A percentile compares a stretch with the other conserved stretches of the same genome.
Evolutionary conservation across 1,284 basidiomycete genomes (phyloP).

Genomic region (Coniferiporia sulphurascens): DNA sequence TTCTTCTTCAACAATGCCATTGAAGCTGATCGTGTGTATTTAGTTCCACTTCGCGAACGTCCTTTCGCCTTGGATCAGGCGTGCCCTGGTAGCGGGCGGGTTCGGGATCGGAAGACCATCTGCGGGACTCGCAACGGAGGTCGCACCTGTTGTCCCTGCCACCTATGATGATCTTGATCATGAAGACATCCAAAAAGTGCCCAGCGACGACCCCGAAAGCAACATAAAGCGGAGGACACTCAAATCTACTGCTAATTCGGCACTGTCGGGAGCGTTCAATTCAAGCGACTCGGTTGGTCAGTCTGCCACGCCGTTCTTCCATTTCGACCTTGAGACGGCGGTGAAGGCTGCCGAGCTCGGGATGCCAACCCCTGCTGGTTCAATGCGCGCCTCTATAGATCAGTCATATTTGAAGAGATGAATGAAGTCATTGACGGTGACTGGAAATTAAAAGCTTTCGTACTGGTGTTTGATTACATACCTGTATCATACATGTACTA

Average conservation of each 20-base stretch:
- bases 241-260: slow-evolving; percentile 7
- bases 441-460: no score
- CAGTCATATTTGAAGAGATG: neutral
- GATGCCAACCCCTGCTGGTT: neutral
- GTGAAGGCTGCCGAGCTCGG: slow-evolving; percentile 62
- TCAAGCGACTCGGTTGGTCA: slow-evolving; percentile 38
- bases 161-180: slow-evolving; percentile 46
- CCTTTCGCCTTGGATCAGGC: slow-evolving; percentile 91
- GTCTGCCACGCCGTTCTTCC: slow-evolving; percentile 76
- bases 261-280: slow-evolving; percentile 13
- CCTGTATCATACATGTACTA: no score
- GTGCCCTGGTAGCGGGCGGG: slow-evolving; percentile 82
- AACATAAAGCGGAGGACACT: slow-evolving; percentile 4
- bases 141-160: slow-evolving; percentile 59
- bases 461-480: no score
- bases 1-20: neutral
- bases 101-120: slow-evolving; percentile 64
- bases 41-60: slow-evolving; percentile 88
- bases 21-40: neutral
- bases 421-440: slow-evolving; percentile 52
- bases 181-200: slow-evolving; percentile 21
- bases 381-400: slow-evolving; percentile 4
- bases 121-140: slow-evolving; percentile 48
- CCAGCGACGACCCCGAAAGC: slow-evolving; percentile 20
- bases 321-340: slow-evolving; percentile 74